Conservation (phyloP, 1,284 basidiomycete genomes). For the Baeospora myosura region DNA sequence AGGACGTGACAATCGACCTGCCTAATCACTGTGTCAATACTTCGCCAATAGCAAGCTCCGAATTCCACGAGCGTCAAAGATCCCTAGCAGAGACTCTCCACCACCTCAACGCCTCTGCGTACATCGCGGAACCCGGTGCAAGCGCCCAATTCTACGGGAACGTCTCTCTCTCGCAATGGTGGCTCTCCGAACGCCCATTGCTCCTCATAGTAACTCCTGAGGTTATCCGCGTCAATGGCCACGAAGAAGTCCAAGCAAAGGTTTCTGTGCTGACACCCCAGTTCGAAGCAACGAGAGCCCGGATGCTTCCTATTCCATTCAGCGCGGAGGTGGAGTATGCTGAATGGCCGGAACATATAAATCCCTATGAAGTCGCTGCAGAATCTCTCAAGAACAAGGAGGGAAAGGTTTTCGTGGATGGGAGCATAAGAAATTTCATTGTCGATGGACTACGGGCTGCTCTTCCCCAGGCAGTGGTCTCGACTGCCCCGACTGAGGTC, state of each 20-base stretch:
- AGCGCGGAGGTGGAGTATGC: slow-evolving; percentile 40
- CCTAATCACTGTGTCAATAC: slow-evolving; percentile 43
- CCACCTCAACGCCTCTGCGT: slow-evolving; percentile 47
- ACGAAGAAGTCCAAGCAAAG: slow-evolving; percentile 27
- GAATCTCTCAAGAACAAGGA: slow-evolving; percentile 30
- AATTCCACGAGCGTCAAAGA: slow-evolving; percentile 48
- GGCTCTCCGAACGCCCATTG: slow-evolving; percentile 71
- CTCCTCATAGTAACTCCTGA: slow-evolving; percentile 57
- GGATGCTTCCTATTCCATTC: slow-evolving; percentile 44
- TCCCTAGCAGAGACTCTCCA: slow-evolving; percentile 44
- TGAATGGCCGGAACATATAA: slow-evolving; percentile 69
- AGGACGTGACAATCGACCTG: slow-evolving; percentile 31
- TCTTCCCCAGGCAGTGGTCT: slow-evolving; percentile 31
- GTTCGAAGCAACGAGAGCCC: slow-evolving; percentile 73
- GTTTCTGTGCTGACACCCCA: slow-evolving; percentile 65
- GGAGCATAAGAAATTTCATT: slow-evolving; percentile 50
- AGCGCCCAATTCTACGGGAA: slow-evolving; percentile 69
- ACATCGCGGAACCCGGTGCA: slow-evolving; percentile 71
- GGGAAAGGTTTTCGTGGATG: slow-evolving; percentile 55
- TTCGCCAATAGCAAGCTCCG: slow-evolving; percentile 38
- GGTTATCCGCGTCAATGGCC: slow-evolving; percentile 11
- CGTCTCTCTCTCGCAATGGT: slow-evolving; percentile 57
- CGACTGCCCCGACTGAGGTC: slow-evolving; percentile 48
- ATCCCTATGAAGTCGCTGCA: slow-evolving; percentile 56
- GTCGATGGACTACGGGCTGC: slow-evolving; percentile 51